Evolutionary conservation across 2,329 filamentous ascomycete species (phyloP).

Genomic region (Arthrocladium fulminans): DNA sequence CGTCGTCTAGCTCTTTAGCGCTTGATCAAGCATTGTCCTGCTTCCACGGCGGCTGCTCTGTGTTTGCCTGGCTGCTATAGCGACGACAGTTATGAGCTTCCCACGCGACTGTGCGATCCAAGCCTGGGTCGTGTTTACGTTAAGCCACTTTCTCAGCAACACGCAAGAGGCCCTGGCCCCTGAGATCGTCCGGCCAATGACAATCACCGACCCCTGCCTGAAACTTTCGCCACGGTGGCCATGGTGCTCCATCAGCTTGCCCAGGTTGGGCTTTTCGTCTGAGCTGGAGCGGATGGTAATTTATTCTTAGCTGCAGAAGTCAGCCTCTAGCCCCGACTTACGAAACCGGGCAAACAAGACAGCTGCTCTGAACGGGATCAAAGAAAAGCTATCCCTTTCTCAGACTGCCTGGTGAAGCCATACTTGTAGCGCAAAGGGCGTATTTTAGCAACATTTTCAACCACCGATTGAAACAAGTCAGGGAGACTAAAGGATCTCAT

Average conservation of each 20-base stretch:
- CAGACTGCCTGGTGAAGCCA: too few species aligned
- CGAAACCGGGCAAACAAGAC: too few species aligned
- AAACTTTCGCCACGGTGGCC: background rate
- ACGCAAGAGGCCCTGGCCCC: background rate
- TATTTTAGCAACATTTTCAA: background rate
- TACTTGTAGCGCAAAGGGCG: too few species aligned
- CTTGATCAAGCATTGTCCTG: background rate
- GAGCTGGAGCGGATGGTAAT: background rate
- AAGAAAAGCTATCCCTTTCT: too few species aligned
- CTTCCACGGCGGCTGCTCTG: background rate
- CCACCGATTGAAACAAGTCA: too few species aligned
- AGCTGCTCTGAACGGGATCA: too few species aligned
- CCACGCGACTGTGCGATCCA: background rate
- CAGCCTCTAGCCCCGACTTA: background rate
- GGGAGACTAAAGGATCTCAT: too few species aligned
- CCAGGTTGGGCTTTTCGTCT: background rate
- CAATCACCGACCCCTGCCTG: background rate
- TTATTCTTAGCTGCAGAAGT: constrained; percentile 6
- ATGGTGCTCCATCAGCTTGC: background rate
- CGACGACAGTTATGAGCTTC: background rate
- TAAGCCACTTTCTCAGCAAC: background rate
- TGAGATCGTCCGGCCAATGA: background rate
- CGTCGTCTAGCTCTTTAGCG: background rate
- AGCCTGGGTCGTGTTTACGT: too few species aligned
- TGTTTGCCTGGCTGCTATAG: background rate